phyloP scores from a whole-genome alignment of 2,329 filamentous ascomycete species.

The Aspergillus vadensis region DNA sequence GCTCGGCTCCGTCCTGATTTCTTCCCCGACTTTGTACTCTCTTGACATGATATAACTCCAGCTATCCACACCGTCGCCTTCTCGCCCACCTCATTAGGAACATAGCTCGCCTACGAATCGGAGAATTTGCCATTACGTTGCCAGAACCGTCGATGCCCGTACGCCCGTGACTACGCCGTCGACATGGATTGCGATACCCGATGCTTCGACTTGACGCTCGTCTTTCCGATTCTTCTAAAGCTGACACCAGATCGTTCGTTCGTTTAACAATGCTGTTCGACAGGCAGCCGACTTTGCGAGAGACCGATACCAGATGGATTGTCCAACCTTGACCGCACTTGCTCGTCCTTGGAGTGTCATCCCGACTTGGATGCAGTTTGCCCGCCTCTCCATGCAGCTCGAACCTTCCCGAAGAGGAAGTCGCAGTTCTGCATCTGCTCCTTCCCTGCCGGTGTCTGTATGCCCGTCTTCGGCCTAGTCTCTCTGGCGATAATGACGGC shows the following conservation, averaged over 20 bases:
- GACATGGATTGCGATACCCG: not conserved
- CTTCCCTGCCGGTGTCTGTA: not conserved
- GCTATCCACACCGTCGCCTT: not conserved
- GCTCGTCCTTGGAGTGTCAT: too few relatives aligned
- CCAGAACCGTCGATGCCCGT: not conserved
- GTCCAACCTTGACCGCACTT: too few relatives aligned
- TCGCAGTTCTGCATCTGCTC: not conserved
- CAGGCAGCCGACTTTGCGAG: not conserved
- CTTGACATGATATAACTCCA: not conserved
- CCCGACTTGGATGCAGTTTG: not conserved
- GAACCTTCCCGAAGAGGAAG: not conserved
- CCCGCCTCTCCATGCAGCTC: not conserved
- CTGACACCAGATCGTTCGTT: too few relatives aligned
- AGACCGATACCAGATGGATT: not conserved
- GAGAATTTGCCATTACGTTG: not conserved
- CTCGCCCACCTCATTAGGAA: not conserved
- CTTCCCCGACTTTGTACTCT: not conserved
- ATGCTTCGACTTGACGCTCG: not conserved
- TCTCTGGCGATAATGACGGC: not conserved
- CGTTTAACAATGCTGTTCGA: not conserved
- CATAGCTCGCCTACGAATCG: constrained; percentile 6
- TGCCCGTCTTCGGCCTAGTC: not conserved
- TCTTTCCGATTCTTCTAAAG: not conserved
- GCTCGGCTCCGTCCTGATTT: not conserved
- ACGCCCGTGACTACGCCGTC: not conserved